Evolutionary conservation across 352 stramenopile genomes (phyloP), one percentile per base, ranked within the genome.

Genomic region (Phytophthora rubi): DNA sequence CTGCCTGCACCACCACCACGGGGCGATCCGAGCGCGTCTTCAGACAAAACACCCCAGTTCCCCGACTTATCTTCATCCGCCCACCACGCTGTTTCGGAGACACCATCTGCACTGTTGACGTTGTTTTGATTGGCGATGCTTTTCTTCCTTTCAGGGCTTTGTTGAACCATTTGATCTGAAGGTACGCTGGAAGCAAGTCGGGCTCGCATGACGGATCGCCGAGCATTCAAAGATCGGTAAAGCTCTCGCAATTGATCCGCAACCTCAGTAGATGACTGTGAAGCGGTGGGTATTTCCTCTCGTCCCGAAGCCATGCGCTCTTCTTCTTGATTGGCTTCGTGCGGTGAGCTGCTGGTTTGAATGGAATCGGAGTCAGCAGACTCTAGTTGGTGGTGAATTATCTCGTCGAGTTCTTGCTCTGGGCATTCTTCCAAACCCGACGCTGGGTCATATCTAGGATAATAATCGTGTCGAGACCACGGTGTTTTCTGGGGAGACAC

Each of bases 171-270:
- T 71, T 71, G 68, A 65, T 68, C 57, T 2, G 48, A 66, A 13
- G 53, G 51, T 32, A 42, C 54, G 13, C 54, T 73, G 5, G 30
- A 73, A 56, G 59, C 65, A 6, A 73, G 64, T 57, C 65, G 64
- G 30, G 59, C 42, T 59, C 15, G 54, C 48, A 76, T 61, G 37
- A 73, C 33, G 21, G 70, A 73, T 21, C 70, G 59, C 13, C 59
- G 64, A 66, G 64, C 49, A 57, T 72, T 76, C 9, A 76, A 30
- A 6, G 33, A 33, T 8, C 52, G 44, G 54, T 76, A 76, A 47
- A 56, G 70, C 12, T 73, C 70, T 56, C 70, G 58, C 3, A 76
- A 26, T 23, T 76, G 70, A n/a, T 73, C 53, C 8, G 64, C 64
- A 44, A 42, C 16, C n/a, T 66, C 61, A 5, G 33, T 53, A 13